A percentile compares a stretch with the other conserved stretches of the same genome.
These are phyloP conservation scores for Silybum marianum DNA, from an alignment of 129 eudicot genomes.

Conservation along the genomic window DNA sequence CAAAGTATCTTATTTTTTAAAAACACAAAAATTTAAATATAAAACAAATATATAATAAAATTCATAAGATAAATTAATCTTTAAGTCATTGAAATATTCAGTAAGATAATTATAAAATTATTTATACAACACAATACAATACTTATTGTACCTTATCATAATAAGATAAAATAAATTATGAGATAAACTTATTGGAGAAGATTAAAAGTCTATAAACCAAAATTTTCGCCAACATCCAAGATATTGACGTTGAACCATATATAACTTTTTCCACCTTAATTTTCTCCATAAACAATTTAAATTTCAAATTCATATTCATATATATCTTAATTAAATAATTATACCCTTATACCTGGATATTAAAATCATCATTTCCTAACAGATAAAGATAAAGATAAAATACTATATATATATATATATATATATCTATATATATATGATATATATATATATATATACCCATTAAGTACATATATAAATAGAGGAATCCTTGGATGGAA, in stretches of 20 bases:
- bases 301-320: not conserved
- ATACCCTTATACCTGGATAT: not conserved
- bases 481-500: conserved; percentile 12
- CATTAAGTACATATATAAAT: conserved; percentile 19
- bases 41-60: not conserved
- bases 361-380: not conserved
- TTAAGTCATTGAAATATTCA: not conserved
- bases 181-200: conserved; percentile 12
- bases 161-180: not conserved
- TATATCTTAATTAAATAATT: not conserved
- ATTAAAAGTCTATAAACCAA: not conserved
- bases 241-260: conserved; percentile 29
- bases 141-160: not conserved
- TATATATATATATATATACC: not conserved
- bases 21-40: not conserved
- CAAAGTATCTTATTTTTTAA: not conserved
- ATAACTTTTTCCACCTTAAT: not conserved
- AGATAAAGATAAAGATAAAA: not conserved
- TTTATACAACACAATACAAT: not conserved
- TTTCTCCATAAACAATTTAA: not conserved
- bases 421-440: not conserved
- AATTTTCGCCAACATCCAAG: conserved; percentile 3
- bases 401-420: too few relatives aligned
- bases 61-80: not conserved
- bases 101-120: not conserved